Base-by-base conservation (phyloP, 371 early-diverging fungal species). In the Mucor indicus region DNA sequence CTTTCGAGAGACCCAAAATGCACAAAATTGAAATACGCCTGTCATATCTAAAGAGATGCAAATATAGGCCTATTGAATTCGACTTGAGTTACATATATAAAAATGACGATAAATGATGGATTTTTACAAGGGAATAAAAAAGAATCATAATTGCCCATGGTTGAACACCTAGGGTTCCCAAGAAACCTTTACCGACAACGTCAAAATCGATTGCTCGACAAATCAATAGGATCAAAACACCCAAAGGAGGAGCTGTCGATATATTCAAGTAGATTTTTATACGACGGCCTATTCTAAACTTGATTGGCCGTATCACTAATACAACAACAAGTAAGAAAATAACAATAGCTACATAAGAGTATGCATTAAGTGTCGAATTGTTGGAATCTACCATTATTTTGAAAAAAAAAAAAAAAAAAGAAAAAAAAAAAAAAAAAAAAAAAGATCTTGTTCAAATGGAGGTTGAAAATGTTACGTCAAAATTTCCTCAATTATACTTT, bases 41-140 rank as follows among this genome's bases (percentile, higher is more conserved):
- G 91, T 88, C 55, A 85, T 67, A 59, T 92, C 91, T 10, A 90
- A 72, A 11, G 87, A 86, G n/a, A 90, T 83, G 55, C 93, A 90
- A 30, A 90, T 83, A 55, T 89, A 92, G 0, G 90, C 89, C 77
- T 79, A 45, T n/a, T 4, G 15, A 9, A 33, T 9, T 4, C 4
- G 35, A 13, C 6, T 4, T 13, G n/a, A 48, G 42, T 22, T 29
- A n/a, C 4, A 19, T 9, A 15, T 22, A 6, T 16, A n/a, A 33
- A 11, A 13, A 13, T 33, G 4, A 4, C n/a, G 35, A 11, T 5
- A 4, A 33, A 4, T 5, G 6, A 33, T 33, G 15, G 5, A 9
- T 24, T 10, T 65, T 48, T 70, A 78, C 87, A 72, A 89, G 67
- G 1, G 87, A 80, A 57, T 85, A 84, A 35, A 89, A 80, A 10